phyloP scores from a whole-genome alignment of 805 yeast genomes.

The Maudiozyma saulgeensis region DNA sequence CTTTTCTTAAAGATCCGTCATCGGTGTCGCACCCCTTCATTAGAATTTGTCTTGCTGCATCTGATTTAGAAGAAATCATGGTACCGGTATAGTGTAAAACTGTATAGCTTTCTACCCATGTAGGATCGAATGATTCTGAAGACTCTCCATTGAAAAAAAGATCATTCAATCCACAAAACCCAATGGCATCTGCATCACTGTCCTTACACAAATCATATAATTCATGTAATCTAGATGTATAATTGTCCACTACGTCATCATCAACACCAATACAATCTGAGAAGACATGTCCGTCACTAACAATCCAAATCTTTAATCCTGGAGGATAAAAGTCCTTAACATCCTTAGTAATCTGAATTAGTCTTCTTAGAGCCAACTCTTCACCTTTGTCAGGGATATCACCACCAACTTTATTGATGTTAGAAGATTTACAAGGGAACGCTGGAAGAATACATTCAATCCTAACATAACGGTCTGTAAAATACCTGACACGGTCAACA shows the following conservation, averaged over 20 bases:
- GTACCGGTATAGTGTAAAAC: conserved; percentile 33
- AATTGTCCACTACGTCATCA: conserved; percentile 42
- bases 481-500: conserved; percentile 35
- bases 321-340: conserved; percentile 39
- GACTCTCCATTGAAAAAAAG: conserved; percentile 29
- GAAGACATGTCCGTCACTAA: conserved; percentile 58
- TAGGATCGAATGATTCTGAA: conserved; percentile 18
- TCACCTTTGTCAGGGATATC: conserved; percentile 47
- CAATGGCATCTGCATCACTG: conserved; percentile 27
- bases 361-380: conserved; percentile 33
- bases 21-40: conserved; percentile 40
- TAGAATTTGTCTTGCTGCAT: conserved; percentile 32
- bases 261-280: conserved; percentile 57
- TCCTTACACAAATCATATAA: conserved; percentile 33
- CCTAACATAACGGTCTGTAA: conserved; percentile 38
- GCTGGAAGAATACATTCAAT: conserved; percentile 55
- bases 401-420: conserved; percentile 41
- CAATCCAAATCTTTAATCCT: conserved; percentile 46
- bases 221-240: conserved; percentile 36
- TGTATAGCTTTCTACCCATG: conserved; percentile 23
- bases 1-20: conserved; percentile 58
- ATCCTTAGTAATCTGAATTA: conserved; percentile 27
- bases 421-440: conserved; percentile 57
- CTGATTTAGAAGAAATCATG: conserved; percentile 31
- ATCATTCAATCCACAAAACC: conserved; percentile 35